A percentile compares a stretch with the other conserved stretches of the same genome.
Conservation (phyloP, 2,329 filamentous ascomycete genomes). For the Tolypocladium tundrense region DNA sequence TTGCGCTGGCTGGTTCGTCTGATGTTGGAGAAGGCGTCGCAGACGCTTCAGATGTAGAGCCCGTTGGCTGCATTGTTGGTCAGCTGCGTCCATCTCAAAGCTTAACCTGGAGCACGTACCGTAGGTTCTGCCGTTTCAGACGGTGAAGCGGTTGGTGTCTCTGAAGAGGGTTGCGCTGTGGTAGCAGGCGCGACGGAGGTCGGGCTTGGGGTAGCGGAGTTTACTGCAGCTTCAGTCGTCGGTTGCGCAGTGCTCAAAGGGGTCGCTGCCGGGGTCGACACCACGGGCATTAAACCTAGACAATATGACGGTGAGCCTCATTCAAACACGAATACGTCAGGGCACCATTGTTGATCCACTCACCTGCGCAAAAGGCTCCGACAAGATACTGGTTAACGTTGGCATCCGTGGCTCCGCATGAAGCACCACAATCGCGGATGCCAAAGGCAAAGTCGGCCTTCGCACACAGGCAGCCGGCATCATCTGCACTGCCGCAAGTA, state of each 20-base stretch:
- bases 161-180: conserved; percentile 2
- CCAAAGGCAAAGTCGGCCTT: conserved; percentile 14
- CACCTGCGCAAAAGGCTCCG: conserved; percentile 12
- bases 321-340: not conserved
- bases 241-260: not conserved
- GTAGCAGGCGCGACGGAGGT: not conserved
- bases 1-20: conserved; percentile 3
- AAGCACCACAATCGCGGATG: conserved; percentile 23
- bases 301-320: not conserved
- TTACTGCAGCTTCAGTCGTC: not conserved
- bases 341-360: not conserved
- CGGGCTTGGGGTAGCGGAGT: not conserved
- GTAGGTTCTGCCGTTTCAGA: not conserved
- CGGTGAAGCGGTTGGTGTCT: not conserved
- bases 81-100: not conserved
- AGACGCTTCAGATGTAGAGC: not conserved
- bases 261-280: not conserved
- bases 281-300: not conserved
- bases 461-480: conserved; percentile 29
- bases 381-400: conserved; percentile 17
- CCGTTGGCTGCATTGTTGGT: not conserved
- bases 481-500: conserved; percentile 16
- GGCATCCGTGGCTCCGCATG: conserved; percentile 17
- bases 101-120: not conserved
- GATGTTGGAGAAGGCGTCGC: not conserved